A percentile compares a stretch with the other conserved stretches of the same genome.
These are phyloP conservation scores for Penicillium arizonense DNA, from an alignment of 495 filamentous ascomycete genomes.

Conservation along the genomic window DNA sequence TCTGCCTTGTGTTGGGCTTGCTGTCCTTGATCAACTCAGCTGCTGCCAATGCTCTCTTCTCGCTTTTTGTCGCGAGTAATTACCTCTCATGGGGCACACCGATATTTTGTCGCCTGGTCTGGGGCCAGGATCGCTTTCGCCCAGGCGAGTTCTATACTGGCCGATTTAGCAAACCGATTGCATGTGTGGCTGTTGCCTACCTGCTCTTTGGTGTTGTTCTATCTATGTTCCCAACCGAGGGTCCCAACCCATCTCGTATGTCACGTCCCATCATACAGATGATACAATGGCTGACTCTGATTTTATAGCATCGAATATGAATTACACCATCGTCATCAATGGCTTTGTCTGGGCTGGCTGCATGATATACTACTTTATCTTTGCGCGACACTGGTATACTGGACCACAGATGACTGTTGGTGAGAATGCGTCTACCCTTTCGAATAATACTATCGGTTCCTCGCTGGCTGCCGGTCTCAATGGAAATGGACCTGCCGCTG, in stretches of 20 bases:
- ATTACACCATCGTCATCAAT: conserved; percentile 67
- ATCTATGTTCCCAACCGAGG: conserved; percentile 58
- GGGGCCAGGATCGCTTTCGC: conserved; percentile 58
- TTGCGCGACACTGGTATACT: conserved; percentile 70
- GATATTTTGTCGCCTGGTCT: conserved; percentile 60
- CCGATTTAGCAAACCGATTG: conserved; percentile 50
- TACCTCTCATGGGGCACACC: conserved; percentile 61
- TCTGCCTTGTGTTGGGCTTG: conserved; percentile 56
- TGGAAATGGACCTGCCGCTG: background rate
- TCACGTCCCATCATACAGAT: background rate
- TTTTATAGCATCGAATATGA: conserved; percentile 52
- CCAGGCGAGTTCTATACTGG: conserved; percentile 48
- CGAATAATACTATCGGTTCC: background rate
- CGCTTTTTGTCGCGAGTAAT: conserved; percentile 59
- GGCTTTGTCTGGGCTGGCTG: conserved; percentile 60
- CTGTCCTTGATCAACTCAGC: conserved; percentile 57
- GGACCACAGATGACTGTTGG: conserved; percentile 70
- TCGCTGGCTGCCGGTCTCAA: background rate
- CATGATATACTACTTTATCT: conserved; percentile 62
- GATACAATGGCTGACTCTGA: conserved; percentile 4
- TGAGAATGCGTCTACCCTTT: conserved; percentile 4
- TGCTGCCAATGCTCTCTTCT: conserved; percentile 60
- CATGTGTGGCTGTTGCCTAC: conserved; percentile 52
- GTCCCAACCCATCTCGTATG: conserved; percentile 53
- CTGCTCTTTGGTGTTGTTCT: conserved; percentile 55